These are phyloP conservation scores for Hirschfeldia incana DNA, from an alignment of 345 rosid genomes.

Conservation along the genomic window DNA sequence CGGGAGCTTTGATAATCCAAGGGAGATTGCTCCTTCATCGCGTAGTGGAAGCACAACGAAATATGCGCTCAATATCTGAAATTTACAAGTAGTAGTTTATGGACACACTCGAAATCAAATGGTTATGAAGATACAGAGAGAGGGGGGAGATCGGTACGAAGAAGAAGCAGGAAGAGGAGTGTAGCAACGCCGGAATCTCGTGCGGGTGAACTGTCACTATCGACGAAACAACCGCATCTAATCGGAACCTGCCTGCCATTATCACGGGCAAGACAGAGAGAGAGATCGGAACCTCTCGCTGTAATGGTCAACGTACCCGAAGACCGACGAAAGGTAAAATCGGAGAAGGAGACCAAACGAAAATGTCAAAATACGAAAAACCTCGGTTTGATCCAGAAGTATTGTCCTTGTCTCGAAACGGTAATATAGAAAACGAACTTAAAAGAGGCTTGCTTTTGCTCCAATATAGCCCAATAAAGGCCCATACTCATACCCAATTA, in stretches of 20 bases:
- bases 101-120: neutral
- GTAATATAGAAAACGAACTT: neutral
- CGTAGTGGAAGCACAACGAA: constrained; percentile 88
- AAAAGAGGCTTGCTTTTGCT: neutral
- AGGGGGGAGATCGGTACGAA: constrained; percentile 51
- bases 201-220: constrained; percentile 78
- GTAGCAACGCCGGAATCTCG: constrained; percentile 71
- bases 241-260: constrained; percentile 45
- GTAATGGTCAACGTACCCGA: constrained; percentile 26
- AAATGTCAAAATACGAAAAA: neutral
- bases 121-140: neutral
- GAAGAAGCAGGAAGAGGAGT: constrained; percentile 87
- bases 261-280: neutral
- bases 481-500: neutral
- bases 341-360: constrained; percentile 8
- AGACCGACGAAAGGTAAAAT: constrained; percentile 19
- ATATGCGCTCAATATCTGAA: constrained; percentile 81
- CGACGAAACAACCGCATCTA: constrained; percentile 54
- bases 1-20: constrained; percentile 81
- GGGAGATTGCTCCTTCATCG: constrained; percentile 87
- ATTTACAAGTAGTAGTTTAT: neutral
- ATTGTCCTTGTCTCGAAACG: neutral
- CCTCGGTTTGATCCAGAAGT: neutral
- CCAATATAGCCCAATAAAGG: constrained; percentile 13
- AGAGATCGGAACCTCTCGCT: neutral